Evolutionary conservation across 441 rosid genomes (phyloP).

Genomic region (Brassica hybrid): DNA sequence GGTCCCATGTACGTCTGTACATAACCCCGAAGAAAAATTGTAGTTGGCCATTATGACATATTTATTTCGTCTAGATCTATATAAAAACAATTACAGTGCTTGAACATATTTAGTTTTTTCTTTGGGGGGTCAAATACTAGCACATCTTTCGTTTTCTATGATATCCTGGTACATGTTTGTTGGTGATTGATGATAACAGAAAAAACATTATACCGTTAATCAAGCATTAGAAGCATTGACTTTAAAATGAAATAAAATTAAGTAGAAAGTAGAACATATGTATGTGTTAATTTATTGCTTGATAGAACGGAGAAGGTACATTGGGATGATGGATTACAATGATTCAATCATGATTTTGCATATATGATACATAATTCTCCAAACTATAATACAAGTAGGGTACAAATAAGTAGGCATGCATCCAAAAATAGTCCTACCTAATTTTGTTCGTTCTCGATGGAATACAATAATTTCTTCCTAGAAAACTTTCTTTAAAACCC

Average conservation of each 20-base stretch:
- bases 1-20: conserved; percentile 3
- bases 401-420: conserved; percentile 30
- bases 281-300: not conserved
- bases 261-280: not conserved
- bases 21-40: conserved; percentile 3
- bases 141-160: not conserved
- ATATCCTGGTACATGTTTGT: not conserved
- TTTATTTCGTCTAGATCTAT: conserved; percentile 6
- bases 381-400: conserved; percentile 32
- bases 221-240: conserved; percentile 15
- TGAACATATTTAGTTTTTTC: not conserved
- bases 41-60: conserved; percentile 13
- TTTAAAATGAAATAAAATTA: not conserved
- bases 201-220: not conserved
- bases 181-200: not conserved
- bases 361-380: conserved; percentile 19
- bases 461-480: conserved; percentile 19
- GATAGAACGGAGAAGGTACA: conserved; percentile 7
- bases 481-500: not conserved
- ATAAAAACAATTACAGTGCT: not conserved
- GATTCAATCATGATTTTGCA: conserved; percentile 30
- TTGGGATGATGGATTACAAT: conserved; percentile 28
- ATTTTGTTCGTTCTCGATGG: conserved; percentile 12
- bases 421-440: conserved; percentile 37
- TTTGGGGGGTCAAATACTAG: not conserved